Conservation (phyloP, 23 red algal species). For the Gracilaria gracilis region DNA sequence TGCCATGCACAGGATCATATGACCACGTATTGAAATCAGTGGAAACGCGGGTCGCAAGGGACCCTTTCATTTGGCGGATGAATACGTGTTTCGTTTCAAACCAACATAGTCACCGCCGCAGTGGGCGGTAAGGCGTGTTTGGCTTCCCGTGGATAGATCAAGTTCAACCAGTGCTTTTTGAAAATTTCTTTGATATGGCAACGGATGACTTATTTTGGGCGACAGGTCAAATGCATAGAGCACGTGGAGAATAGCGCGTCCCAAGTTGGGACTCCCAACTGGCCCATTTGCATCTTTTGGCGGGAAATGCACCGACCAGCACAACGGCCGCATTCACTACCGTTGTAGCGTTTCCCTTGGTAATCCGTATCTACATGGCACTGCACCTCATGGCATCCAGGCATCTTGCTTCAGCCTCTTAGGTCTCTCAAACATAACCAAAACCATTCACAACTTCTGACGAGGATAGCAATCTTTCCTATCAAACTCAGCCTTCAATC, state of each 20-base stretch:
- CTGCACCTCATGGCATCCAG: neutral
- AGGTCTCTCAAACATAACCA: neutral
- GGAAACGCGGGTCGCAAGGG: neutral
- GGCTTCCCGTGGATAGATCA: neutral
- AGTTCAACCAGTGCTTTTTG: too few relatives aligned
- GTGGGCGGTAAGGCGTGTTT: conserved; percentile 14
- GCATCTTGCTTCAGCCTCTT: neutral
- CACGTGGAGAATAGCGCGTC: neutral
- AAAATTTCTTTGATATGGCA: neutral
- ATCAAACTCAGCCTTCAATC: neutral
- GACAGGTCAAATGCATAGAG: neutral
- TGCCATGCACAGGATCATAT: conserved; percentile 1
- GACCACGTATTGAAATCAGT: neutral
- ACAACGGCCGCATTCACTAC: neutral
- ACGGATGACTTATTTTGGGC: too few relatives aligned
- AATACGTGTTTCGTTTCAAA: conserved; percentile 41
- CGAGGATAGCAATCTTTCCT: neutral
- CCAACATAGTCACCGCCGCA: too few relatives aligned
- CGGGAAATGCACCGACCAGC: neutral
- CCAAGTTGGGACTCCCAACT: neutral
- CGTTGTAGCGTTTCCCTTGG: too few relatives aligned
- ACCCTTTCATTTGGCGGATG: conserved; percentile 25
- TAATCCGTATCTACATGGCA: neutral
- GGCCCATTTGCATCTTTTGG: neutral
- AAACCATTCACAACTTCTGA: neutral